Percentiles rank a stretch among this genome's conserved stretches.
These are phyloP conservation scores for Fusarium kyushuense DNA, from an alignment of 2,329 filamentous ascomycete species.

Conservation along the genomic window DNA sequence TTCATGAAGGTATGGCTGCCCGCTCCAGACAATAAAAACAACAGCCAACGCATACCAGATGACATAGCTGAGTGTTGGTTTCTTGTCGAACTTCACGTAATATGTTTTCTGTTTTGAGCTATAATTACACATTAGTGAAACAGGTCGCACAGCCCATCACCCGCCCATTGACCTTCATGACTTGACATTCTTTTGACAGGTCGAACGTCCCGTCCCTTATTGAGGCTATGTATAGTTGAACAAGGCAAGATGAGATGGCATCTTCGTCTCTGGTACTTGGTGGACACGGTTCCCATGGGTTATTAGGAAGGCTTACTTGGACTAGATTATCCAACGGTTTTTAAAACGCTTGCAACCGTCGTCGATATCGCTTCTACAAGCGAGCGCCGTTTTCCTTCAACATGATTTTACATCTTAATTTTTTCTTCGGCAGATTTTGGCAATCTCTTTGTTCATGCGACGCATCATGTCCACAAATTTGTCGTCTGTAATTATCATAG, in stretches of 20 bases:
- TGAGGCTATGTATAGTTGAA: too few species aligned
- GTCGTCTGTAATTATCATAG: not conserved
- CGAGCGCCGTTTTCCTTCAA: not conserved
- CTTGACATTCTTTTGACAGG: not conserved
- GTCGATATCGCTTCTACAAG: not conserved
- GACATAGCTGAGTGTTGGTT: constrained; percentile 9
- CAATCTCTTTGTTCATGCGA: constrained; percentile 4
- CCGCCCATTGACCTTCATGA: constrained; percentile 16
- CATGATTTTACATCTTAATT: not conserved
- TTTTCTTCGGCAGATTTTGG: not conserved
- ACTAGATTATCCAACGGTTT: not conserved
- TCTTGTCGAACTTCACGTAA: not conserved
- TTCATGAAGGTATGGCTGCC: constrained; percentile 1
- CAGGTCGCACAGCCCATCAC: constrained; percentile 9
- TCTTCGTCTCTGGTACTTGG: not conserved
- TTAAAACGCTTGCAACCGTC: not conserved
- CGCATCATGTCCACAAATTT: not conserved
- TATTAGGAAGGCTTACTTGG: not conserved
- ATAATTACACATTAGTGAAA: constrained; percentile 26
- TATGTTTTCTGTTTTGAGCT: constrained; percentile 12
- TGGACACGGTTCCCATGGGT: not conserved
- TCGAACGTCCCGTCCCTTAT: not conserved
- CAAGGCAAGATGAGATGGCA: not conserved
- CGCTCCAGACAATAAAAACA: constrained; percentile 11
- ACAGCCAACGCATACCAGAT: constrained; percentile 19